Evolutionary conservation across 352 stramenopile genomes (phyloP).

Genomic region (Phytophthora aleatoria): DNA sequence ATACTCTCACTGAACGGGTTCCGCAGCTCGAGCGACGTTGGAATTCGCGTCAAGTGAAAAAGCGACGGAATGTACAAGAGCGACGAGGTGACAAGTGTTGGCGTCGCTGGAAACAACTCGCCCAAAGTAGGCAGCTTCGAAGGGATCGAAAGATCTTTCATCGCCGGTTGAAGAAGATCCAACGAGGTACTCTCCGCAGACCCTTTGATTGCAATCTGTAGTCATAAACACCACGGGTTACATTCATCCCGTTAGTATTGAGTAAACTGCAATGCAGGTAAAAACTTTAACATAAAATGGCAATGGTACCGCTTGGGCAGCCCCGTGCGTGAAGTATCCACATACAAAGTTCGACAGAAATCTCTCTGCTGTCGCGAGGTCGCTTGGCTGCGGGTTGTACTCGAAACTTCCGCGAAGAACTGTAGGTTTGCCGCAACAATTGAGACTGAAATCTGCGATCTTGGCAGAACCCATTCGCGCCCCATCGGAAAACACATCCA

Average conservation of each 20-base stretch:
- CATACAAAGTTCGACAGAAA: slow-evolving; percentile 89
- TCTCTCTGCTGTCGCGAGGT: slow-evolving; percentile 39
- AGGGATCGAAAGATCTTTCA: slow-evolving; percentile 58
- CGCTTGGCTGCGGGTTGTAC: slow-evolving; percentile 46
- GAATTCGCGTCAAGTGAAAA: slow-evolving; percentile 69
- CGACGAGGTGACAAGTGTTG: slow-evolving; percentile 77
- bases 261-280: neutral
- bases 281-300: neutral
- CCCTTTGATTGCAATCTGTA: slow-evolving; percentile 71
- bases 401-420: slow-evolving; percentile 62
- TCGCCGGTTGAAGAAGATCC: slow-evolving; percentile 68
- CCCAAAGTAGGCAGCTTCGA: slow-evolving; percentile 61
- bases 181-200: slow-evolving; percentile 55
- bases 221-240: neutral
- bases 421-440: slow-evolving; percentile 64
- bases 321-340: slow-evolving; percentile 76
- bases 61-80: slow-evolving; percentile 77
- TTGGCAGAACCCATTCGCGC: slow-evolving; percentile 60
- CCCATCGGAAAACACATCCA: slow-evolving; percentile 57
- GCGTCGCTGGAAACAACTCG: slow-evolving; percentile 68
- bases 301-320: slow-evolving; percentile 57
- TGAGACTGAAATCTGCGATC: slow-evolving; percentile 67
- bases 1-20: slow-evolving; percentile 87
- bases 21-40: slow-evolving; percentile 71
- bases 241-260: slow-evolving; percentile 4